These are phyloP conservation scores for Rubroboletus satanas DNA, from an alignment of 768 basidiomycete species.

Conservation along the genomic window DNA sequence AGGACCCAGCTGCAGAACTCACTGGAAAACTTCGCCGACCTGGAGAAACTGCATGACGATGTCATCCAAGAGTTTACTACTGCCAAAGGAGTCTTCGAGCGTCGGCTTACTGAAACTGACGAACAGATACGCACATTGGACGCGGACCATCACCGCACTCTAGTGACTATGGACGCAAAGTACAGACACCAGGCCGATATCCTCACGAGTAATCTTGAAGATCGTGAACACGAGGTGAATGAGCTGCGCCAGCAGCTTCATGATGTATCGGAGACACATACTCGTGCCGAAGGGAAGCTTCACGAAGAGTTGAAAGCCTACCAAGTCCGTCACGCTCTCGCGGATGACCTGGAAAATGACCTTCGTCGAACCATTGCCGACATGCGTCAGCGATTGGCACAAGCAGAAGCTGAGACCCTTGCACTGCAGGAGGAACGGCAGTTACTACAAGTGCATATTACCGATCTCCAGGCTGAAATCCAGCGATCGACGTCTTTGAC, in stretches of 20 bases:
- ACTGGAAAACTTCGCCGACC: slow-evolving; percentile 19
- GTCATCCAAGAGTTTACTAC: slow-evolving; percentile 23
- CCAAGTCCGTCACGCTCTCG: slow-evolving; percentile 26
- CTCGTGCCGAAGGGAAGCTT: slow-evolving; percentile 29
- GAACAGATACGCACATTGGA: slow-evolving; percentile 26
- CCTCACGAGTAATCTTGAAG: slow-evolving; percentile 37
- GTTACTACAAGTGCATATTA: slow-evolving; percentile 51
- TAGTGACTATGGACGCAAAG: slow-evolving; percentile 32
- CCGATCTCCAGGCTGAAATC: slow-evolving; percentile 58
- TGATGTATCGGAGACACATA: slow-evolving; percentile 35
- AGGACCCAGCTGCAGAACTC: slow-evolving; percentile 21
- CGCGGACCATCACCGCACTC: slow-evolving; percentile 19
- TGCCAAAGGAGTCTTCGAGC: slow-evolving; percentile 30
- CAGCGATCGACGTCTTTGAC: slow-evolving; percentile 60
- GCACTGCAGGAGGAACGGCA: slow-evolving; percentile 48
- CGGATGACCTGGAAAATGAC: slow-evolving; percentile 33
- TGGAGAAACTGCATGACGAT: slow-evolving; percentile 26
- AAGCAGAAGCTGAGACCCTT: slow-evolving; percentile 35
- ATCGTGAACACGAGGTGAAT: slow-evolving; percentile 33
- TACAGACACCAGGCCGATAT: slow-evolving; percentile 32
- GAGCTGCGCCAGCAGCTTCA: slow-evolving; percentile 38
- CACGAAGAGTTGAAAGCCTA: slow-evolving; percentile 25
- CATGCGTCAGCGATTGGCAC: slow-evolving; percentile 40
- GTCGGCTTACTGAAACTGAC: slow-evolving; percentile 24
- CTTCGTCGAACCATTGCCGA: slow-evolving; percentile 36